A percentile compares a stretch with the other conserved stretches of the same genome.
Conservation (phyloP, 768 basidiomycete species). For the Suillus sp. region DNA sequence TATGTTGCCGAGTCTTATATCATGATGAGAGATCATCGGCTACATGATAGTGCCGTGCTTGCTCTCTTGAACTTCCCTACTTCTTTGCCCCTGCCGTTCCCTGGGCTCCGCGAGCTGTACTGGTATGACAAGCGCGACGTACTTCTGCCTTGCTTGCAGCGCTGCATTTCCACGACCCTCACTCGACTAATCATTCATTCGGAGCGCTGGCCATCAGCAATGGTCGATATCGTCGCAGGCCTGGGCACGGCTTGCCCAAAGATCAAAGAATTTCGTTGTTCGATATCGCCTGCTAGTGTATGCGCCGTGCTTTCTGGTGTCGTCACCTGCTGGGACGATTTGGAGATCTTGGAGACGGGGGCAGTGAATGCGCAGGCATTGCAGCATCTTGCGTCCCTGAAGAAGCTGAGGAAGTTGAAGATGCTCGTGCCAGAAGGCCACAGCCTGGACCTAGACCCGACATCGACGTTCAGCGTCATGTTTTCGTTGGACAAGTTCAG, state of each 20-base stretch:
- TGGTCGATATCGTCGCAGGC: background rate
- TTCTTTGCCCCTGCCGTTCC: background rate
- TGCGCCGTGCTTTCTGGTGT: background rate
- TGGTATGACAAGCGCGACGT: background rate
- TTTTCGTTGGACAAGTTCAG: conserved; percentile 1
- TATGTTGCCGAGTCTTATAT: background rate
- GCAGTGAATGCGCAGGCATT: background rate
- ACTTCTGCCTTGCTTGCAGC: background rate
- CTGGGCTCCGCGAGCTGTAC: background rate
- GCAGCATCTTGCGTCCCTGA: conserved; percentile 1
- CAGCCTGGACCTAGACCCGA: background rate
- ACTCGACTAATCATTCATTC: conserved; percentile 1
- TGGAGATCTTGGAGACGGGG: background rate
- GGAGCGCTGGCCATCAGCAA: background rate
- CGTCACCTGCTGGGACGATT: background rate
- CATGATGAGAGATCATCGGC: background rate
- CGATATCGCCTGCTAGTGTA: background rate
- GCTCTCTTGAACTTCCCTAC: background rate
- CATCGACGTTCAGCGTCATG: background rate
- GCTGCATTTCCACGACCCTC: background rate
- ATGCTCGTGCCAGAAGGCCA: background rate
- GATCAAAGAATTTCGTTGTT: conserved; percentile 1
- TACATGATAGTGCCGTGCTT: background rate
- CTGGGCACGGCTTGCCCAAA: background rate
- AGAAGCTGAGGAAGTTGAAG: no score